Base-by-base conservation (phyloP, 2,329 filamentous ascomycete genomes). In the Beauveria sp. region DNA sequence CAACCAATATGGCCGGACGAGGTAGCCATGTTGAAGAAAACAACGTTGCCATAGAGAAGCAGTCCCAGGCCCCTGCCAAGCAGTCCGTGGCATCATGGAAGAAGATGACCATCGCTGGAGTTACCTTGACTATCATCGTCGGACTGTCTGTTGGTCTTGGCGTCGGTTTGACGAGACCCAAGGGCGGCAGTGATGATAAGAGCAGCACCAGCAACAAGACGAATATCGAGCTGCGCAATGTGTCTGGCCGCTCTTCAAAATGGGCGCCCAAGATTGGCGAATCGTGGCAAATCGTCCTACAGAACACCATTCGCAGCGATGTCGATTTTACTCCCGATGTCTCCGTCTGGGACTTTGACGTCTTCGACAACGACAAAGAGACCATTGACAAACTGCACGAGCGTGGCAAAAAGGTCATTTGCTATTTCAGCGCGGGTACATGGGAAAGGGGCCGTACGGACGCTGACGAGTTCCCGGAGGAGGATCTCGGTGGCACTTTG, bases 351-450 rank as follows among this genome's bases (percentile, higher is more conserved):
- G 74, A 76, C 63, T 58, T 86, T 0, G 76, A 80, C 14, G 72
- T 88, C 50, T 88, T 81, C 70, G 85, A 88, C 70, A 85, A 76
- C 66, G 58, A 68, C 28, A 64, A 61, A 2, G 57, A 65, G 16
- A 71, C 71, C 2, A 70, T 88, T 62, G 78, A 84, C 63, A 75
- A 86, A 14, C 85, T 87, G 70, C 75, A 80, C 61, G 83, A 81
- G 56, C 71, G 74, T 6, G 81, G 79, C 9, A 82, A 82, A 68
- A 85, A 82, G 64, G 82, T 90, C 59, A 86, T 91, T 62, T 91
- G 88, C 76, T 91, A 91, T 73, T 91, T 91, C 75, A 87, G 84
- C 57, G 87, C 86, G 0, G 88, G 88, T 1, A 86, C 83, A 8
- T 89, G 81, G 66, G 88, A 91, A 72, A 70, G 84, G 57, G 84